Evolutionary conservation across 2,329 filamentous ascomycete genomes (phyloP), one percentile per base, ranked within the genome.

Genomic region (Raffaelea deltoideospora): DNA sequence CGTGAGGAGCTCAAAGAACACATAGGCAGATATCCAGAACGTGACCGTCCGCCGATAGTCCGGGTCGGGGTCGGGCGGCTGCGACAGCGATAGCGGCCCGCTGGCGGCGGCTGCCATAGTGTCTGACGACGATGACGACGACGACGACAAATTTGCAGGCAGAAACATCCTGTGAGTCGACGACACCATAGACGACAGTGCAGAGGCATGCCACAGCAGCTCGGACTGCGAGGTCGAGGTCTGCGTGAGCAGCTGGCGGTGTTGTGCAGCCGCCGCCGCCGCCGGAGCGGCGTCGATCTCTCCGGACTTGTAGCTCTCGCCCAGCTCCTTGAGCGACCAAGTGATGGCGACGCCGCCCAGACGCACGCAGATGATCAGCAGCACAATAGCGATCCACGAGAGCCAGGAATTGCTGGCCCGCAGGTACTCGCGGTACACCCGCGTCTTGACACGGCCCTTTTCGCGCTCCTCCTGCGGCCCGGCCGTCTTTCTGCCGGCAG

Each of bases 301-400:
- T 10, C 6, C 23, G 9, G 44, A 36, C 2, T 47, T 41, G 3
- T 50, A 45, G 29, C 48, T 50, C 14, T 50, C 48, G 0, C 53
- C 46, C 7, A 57, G 47, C 27, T 55, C 50, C 38, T 57, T 57
- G 31, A 57, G 43, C 32, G 52, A 51, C 53, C 53, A 57, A 0
- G 51, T 53, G 13, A 51, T 44, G 9, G 45, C 47, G 4, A 57
- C 48, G 2, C 41, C 40, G 7, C 52, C 29, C 13, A 48, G 37
- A 15, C 52, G 51, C 9, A 40, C 35, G 1, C 42, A 32, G 7
- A 55, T 35, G 15, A 53, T 34, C 4, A 54, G 38, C 2, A 45
- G 32, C 3, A 54, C 20, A 15, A 48, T 48, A 3, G 47, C 14
- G 2, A 46, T 15, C 54, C 53, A 57, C 5, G 49, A 44, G 1